Base-by-base conservation (phyloP, 768 basidiomycete species). In the Cyclocybe aegerita region DNA sequence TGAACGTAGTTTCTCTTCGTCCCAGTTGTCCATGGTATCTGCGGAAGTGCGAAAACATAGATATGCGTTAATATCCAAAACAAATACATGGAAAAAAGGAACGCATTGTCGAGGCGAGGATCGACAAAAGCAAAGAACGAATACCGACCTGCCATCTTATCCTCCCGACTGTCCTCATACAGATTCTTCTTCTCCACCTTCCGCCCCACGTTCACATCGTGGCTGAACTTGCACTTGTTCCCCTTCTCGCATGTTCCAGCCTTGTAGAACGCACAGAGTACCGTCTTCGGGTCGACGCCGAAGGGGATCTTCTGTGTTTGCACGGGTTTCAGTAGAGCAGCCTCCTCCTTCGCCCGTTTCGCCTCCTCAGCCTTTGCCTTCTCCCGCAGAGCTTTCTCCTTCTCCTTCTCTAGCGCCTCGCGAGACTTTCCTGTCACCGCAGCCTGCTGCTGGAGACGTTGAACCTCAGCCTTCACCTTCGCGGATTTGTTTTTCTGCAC, bases 11-110 rank as follows among this genome's bases (percentile, higher is more conserved):
- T 98, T 98, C 62, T 86, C 93, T 53, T 98, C 90, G 69, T 97
- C 93, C 97, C 97, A 99, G 54, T 75, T 84, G 60, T 97, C 94
- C 97, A 98, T 98, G 9, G 93, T 94, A 71, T 98, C 95, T 94
- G 56, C 9, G 32, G 11, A 38, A 12, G 7, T 30, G 11, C 10
- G 10, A 37, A 38, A 12, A 3, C 39, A 42, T 41, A 35, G 34
- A 7, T n/a, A 3, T 4, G 5, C 34, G 33, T 37, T 33, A 39
- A 11, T 14, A 1, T 37, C 35, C 30, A 38, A 12, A 40, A n/a
- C 10, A 9, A 9, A 12, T 12, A 2, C 15, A 17, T 15, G 15
- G n/a, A 38, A n/a, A 39, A 23, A 43, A 23, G 39, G 54, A 16
- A 55, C 36, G n/a, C n/a, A n/a, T n/a, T n/a, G n/a, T n/a, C n/a